Evolutionary conservation across 257 asterid species (phyloP), one percentile per base, ranked within the genome.

Genomic region (Solanum rostratum): DNA sequence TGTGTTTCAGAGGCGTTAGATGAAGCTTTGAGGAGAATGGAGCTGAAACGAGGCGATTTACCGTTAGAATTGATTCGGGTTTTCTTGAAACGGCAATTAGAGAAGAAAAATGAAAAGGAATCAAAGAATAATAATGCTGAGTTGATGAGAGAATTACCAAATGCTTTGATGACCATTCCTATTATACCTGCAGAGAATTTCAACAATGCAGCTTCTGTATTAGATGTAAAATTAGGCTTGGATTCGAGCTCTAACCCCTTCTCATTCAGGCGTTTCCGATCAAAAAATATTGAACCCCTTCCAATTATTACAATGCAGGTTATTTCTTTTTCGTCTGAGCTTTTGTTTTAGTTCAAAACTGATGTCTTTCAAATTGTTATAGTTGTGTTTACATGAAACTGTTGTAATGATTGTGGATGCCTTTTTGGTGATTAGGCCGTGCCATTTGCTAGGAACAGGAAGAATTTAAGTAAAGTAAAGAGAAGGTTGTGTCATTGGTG

Each of bases 401-500:
- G 76, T 9, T 41, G 24, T 81, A 43, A 60, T 86, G 33, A 22
- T 46, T 76, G 41, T 76, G 62, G 63, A 6, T 49, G 63, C 24
- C 82, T 2, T 39, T 59, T 83, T 53, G 84, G 83, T 86, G 59
- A 76, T 68, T 88, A 97, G 99, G 97, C 84, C 84, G 85, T 93
- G 84, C 99, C 99, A 5, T 88, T 87, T 84, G 95, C 87, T 57
- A 89, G 88, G 86, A 88, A 83, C 80, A 82, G 87, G 90, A 94
- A 90, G 96, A 92, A 49, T 49, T 27, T 29, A 76, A 49, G 63
- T 76, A 76, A 85, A 83, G 87, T 81, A 92, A 92, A 85, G 81
- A 86, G 88, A 37, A 93, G 84, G 94, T 93, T 91, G 85, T 97
- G 99, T 81, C 99, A 97, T 87, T 97, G 98, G 98, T 97, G 99